These are phyloP conservation scores for Coccomyxa sp. DNA, from an alignment of 139 green algal genomes.

Conservation along the genomic window DNA sequence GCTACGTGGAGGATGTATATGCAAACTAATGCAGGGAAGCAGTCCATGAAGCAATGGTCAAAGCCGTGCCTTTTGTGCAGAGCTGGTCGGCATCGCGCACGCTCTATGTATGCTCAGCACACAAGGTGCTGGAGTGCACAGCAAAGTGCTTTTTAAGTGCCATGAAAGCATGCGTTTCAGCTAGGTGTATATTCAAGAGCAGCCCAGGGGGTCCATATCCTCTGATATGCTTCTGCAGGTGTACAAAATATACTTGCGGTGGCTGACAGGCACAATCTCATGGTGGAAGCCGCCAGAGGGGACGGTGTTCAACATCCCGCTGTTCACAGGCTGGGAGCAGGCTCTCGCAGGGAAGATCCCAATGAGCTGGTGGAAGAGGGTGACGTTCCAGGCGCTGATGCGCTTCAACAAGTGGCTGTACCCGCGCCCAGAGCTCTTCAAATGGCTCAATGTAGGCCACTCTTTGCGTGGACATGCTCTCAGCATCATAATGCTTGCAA, in stretches of 20 bases:
- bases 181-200: no score
- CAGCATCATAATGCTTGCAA: not conserved
- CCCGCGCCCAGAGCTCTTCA: not conserved
- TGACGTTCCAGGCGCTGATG: not conserved
- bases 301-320: slow-evolving; percentile 1
- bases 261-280: not conserved
- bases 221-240: not conserved
- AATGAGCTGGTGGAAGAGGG: not conserved
- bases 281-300: not conserved
- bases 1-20: no score
- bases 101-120: no score
- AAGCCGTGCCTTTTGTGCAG: no score
- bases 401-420: not conserved
- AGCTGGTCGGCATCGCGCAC: no score
- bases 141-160: no score
- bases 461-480: not conserved
- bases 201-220: no score
- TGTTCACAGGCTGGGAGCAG: not conserved
- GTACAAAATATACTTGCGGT: not conserved
- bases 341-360: not conserved
- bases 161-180: no score
- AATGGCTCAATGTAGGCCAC: slow-evolving; percentile 2
- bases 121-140: no score
- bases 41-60: no score
- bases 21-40: no score